Percentiles rank a stretch among this genome's conserved stretches.
Evolutionary conservation across 345 rosid genomes (phyloP).

Genomic region (Camelina neglecta): DNA sequence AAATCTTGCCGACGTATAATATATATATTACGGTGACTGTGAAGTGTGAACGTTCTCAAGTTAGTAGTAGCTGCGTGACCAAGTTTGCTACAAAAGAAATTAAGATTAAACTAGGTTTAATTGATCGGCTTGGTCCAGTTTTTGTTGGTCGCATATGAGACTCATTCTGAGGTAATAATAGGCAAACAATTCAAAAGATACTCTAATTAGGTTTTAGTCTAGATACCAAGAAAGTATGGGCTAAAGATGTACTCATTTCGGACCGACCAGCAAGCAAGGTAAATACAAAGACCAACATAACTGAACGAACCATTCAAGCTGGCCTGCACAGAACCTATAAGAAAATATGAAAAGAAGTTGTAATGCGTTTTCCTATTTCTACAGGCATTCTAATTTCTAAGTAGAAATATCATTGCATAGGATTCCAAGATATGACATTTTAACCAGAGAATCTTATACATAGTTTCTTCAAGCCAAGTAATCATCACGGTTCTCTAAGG

Average conservation of each 20-base stretch:
- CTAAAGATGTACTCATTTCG: background rate
- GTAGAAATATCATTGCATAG: conserved; percentile 29
- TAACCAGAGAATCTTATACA: conserved; percentile 28
- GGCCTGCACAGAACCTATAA: conserved; percentile 10
- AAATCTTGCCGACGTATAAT: conserved; percentile 13
- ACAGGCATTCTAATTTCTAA: background rate
- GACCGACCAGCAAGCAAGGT: background rate
- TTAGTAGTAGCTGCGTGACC: background rate
- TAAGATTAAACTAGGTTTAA: background rate
- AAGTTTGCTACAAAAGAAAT: conserved; percentile 1
- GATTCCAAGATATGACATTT: conserved; percentile 37
- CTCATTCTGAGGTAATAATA: background rate
- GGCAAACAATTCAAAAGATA: background rate
- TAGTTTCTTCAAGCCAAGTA: conserved; percentile 35
- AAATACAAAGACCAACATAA: background rate
- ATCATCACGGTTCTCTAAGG: conserved; percentile 33
- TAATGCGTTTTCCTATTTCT: background rate
- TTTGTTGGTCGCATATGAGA: conserved; percentile 15
- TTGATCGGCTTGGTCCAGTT: background rate
- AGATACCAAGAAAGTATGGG: background rate
- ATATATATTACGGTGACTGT: background rate
- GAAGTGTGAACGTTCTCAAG: background rate
- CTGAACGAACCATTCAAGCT: background rate
- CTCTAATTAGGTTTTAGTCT: background rate
- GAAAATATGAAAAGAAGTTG: background rate